phyloP scores from a whole-genome alignment of 1,139 yeast genomes.

The Protomyces lactucae-debilis region DNA sequence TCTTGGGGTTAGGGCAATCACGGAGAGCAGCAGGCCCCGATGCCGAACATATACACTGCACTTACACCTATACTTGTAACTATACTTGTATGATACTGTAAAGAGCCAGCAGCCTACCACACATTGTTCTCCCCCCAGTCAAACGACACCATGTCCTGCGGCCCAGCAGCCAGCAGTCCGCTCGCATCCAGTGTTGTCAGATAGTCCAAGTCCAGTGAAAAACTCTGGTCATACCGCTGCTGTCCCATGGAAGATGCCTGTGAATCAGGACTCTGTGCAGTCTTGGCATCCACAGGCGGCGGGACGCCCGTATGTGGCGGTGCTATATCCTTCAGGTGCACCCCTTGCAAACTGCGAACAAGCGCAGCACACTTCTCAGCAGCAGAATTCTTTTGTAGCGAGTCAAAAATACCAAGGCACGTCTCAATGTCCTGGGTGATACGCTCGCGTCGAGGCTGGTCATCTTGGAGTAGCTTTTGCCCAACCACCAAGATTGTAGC shows the following conservation, averaged over 20 bases:
- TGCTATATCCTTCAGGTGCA: conserved; percentile 23
- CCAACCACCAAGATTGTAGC: conserved; percentile 24
- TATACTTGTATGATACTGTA: no score
- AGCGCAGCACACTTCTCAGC: conserved; percentile 25
- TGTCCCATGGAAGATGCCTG: conserved; percentile 1
- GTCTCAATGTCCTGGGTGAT: conserved; percentile 8
- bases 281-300: neutral
- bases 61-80: no score
- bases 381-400: conserved; percentile 23
- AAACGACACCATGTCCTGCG: conserved; percentile 4
- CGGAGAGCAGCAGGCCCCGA: no score
- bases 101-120: neutral
- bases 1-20: no score
- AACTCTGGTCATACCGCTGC: conserved; percentile 22
- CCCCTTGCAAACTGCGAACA: conserved; percentile 5
- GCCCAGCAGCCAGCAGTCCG: neutral
- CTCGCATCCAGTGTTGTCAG: conserved; percentile 16
- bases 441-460: neutral
- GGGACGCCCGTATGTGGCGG: conserved; percentile 7
- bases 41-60: no score
- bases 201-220: conserved; percentile 21
- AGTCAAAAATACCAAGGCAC: conserved; percentile 17
- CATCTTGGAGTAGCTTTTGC: conserved; percentile 18
- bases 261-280: conserved; percentile 3
- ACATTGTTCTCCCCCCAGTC: conserved; percentile 26